Evolutionary conservation across 257 asterid genomes (phyloP), one percentile per base, ranked within the genome.

Genomic region (Cordia subcordata): DNA sequence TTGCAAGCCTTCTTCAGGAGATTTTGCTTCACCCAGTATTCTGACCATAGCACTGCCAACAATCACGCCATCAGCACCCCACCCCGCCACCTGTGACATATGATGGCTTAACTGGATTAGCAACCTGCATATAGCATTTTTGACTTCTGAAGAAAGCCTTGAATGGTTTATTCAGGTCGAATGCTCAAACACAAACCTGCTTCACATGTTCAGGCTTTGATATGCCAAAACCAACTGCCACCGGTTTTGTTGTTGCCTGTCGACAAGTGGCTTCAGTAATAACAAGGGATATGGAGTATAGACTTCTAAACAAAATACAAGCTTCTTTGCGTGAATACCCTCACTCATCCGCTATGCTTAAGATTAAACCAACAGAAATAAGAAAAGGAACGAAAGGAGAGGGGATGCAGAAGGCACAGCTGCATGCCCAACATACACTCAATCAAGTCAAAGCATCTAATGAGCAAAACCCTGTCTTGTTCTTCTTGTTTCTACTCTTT

Each of bases 61-160:
- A 62, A 90, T 90, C 67, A 90, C 95, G 1, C 97, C 97, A 20
- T 86, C 97, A 22, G 97, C 97, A 65, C 97, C 97, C 95, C 97
- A 90, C 46, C 66, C 84, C 5, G 83, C 92, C 63, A 90, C 77
- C 97, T 89, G 87, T 40, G 60, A 67, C 8, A 49, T 18, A 10
- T 51, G 19, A 23, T 20, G 17, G 10, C 18, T 22, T 49, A 10
- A 46, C 32, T 16, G 6, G 51, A 49, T 65, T 45, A 65, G 16
- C 38, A 20, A 33, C 47, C n/a, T 16, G 54, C 45, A n/a, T n/a
- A 13, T 6, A 21, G 15, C 5, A 23, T 45, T 19, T 27, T 21
- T 15, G 5, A 23, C 42, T 37, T 32, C 8, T 32, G 10, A 22
- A 18, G 15, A 8, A 2, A 8, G 15, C 47, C 47, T 17, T 42